phyloP scores from a whole-genome alignment of 176 grass and related monocot species.

The Ensete ventricosum region DNA sequence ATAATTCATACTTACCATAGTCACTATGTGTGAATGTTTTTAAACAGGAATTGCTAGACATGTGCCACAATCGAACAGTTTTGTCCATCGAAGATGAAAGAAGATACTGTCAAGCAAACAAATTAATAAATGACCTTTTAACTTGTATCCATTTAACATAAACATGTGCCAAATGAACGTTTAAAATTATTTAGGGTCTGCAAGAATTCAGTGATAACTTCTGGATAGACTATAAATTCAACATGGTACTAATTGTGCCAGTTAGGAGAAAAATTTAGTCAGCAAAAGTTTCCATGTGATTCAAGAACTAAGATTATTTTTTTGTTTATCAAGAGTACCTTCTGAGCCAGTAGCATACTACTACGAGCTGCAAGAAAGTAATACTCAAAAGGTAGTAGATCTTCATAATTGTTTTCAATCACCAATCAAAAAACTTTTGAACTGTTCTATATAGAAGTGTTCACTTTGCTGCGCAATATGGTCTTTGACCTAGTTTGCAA shows the following conservation, averaged over 20 bases:
- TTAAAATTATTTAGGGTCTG: background rate
- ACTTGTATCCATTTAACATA: background rate
- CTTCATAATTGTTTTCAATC: too few species aligned
- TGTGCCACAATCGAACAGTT: constrained; percentile 17
- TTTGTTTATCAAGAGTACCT: too few species aligned
- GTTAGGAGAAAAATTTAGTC: background rate
- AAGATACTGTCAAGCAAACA: constrained; percentile 2
- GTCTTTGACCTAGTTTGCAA: too few species aligned
- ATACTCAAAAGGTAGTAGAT: too few species aligned
- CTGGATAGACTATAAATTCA: background rate
- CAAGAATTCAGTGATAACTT: background rate
- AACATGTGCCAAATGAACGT: background rate
- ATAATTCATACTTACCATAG: constrained; percentile 1
- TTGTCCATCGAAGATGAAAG: constrained; percentile 18
- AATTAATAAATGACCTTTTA: background rate
- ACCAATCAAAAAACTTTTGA: too few species aligned
- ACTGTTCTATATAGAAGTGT: too few species aligned
- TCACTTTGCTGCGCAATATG: too few species aligned
- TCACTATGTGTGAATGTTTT: constrained; percentile 14
- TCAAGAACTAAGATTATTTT: background rate
- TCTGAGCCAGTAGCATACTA: too few species aligned
- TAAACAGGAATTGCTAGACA: background rate
- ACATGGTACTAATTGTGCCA: background rate
- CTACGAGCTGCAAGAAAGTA: too few species aligned
- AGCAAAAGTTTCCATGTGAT: background rate